These are phyloP conservation scores for Ceratobasidium sp. DNA, from an alignment of 1,284 basidiomycete species.

Conservation along the genomic window DNA sequence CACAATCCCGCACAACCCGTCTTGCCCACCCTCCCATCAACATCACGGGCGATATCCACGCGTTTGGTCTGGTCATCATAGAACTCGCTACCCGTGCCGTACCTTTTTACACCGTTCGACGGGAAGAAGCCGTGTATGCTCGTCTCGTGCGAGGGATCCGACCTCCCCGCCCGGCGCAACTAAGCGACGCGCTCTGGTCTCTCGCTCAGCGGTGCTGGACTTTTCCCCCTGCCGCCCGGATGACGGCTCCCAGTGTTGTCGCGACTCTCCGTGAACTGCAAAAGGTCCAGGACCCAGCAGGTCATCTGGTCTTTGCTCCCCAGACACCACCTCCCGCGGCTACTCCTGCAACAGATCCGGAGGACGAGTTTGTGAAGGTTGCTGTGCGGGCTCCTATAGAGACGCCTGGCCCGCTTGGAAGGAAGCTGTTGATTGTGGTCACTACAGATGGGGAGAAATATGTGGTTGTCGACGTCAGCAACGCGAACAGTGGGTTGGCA, in stretches of 20 bases:
- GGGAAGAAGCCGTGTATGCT: conserved; percentile 41
- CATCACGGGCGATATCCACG: conserved; percentile 41
- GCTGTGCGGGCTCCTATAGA: conserved; percentile 34
- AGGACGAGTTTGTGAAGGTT: conserved; percentile 42
- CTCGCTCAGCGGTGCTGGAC: conserved; percentile 39
- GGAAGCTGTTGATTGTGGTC: conserved; percentile 41
- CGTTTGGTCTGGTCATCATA: conserved; percentile 40
- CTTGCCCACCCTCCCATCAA: conserved; percentile 41
- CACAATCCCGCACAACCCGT: conserved; percentile 37
- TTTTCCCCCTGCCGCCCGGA: conserved; percentile 32
- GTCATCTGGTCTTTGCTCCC: conserved; percentile 30
- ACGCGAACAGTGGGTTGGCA: conserved; percentile 24
- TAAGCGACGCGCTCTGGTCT: conserved; percentile 29
- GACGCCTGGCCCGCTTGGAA: not conserved
- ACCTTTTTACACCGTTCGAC: conserved; percentile 32
- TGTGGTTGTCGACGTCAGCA: conserved; percentile 32
- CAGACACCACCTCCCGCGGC: conserved; percentile 27
- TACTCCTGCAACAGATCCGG: conserved; percentile 5
- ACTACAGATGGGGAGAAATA: conserved; percentile 41
- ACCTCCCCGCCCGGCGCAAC: conserved; percentile 9
- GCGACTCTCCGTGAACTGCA: conserved; percentile 30
- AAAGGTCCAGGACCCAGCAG: conserved; percentile 33
- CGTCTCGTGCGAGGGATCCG: conserved; percentile 39
- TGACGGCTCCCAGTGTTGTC: conserved; percentile 29
- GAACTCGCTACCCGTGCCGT: conserved; percentile 36